Base-by-base conservation (phyloP, 495 filamentous ascomycete species). In the Podospora pseudocomata region DNA sequence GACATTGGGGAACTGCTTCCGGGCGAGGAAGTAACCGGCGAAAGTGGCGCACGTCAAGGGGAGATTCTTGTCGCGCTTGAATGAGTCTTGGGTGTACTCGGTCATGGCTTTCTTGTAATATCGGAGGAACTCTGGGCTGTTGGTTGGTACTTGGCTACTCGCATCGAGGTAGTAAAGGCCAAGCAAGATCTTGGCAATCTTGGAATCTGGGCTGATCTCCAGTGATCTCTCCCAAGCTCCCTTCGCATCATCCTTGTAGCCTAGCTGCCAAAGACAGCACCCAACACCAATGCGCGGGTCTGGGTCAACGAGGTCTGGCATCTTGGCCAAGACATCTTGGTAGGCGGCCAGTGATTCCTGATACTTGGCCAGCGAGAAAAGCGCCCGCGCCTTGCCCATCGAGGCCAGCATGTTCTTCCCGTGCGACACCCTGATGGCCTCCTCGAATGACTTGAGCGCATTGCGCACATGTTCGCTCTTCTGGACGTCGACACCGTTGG, bases 201-300 rank as follows among this genome's bases (percentile, higher is more conserved):
- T 97, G 18, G 92, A 96, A 6, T 94, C 87, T 0, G 92, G 88
- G 74, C 96, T 96, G 77, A 97, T 80, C 73, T 95, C 89, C 27
- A 99, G 77, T 16, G 90, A 86, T 69, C 95, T 85, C 75, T 97
- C 91, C 94, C 94, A 99, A 6, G 95, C 93, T 27, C 80, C 79
- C 73, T 90, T 92, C 15, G 96, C 96, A 72, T 96, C 91, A 30
- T 97, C 93, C 77, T 96, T 97, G 82, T 89, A 90, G 20, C 92
- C 93, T 15, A 98, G 83, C 74, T 94, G 92, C 95, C 95, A 99
- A 68, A 94, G 88, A 77, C 95, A 98, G 77, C 93, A 94, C 23
- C 95, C 95, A 71, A 99, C 90, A 59, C 95, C 95, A 69, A 99
- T 93, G 64, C 95, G 84, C 71, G 95, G 96, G 77, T 99, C 95